Percentiles rank a stretch among this genome's conserved stretches.
Evolutionary conservation across 768 basidiomycete genomes (phyloP).

Genomic region (Suillus ampliporus): DNA sequence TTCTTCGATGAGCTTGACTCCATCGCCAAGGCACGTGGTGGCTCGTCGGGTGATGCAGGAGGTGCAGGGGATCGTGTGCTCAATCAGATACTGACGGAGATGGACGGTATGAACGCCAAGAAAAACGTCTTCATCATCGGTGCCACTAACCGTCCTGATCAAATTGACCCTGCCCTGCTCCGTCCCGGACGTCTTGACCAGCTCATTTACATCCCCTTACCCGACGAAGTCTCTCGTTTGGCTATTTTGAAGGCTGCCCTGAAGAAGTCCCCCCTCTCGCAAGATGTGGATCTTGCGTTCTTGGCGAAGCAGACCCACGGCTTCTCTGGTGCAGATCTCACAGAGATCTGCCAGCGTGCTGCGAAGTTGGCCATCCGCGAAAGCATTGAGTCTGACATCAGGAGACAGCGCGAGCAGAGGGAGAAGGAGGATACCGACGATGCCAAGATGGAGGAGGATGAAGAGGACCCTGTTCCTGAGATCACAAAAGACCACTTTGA

Average conservation of each 20-base stretch:
- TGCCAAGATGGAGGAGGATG: conserved; percentile 74
- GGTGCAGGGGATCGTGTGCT: conserved; percentile 98
- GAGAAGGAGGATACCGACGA: conserved; percentile 83
- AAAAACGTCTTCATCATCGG: conserved; percentile 99
- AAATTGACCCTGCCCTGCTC: conserved; percentile 90
- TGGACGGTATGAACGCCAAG: conserved; percentile 99
- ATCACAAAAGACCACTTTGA: conserved; percentile 95
- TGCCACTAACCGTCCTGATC: conserved; percentile 95
- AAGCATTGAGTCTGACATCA: conserved; percentile 92
- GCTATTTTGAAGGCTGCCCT: conserved; percentile 91
- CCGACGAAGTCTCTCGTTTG: conserved; percentile 89
- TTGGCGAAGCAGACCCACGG: conserved; percentile 94
- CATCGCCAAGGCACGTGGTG: conserved; percentile 96
- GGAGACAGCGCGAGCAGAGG: conserved; percentile 74
- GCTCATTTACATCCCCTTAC: conserved; percentile 98
- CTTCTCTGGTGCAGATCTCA: conserved; percentile 99
- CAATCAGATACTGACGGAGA: conserved; percentile 96
- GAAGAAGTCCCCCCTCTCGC: conserved; percentile 88
- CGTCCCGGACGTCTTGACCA: conserved; percentile 99
- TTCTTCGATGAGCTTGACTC: conserved; percentile 99
- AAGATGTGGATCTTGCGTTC: conserved; percentile 83
- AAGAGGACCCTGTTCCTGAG: conserved; percentile 83
- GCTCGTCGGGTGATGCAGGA: conserved; percentile 84
- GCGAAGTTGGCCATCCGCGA: conserved; percentile 97
- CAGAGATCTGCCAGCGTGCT: conserved; percentile 98